These are phyloP conservation scores for Odontarrhena argentea DNA, from an alignment of 345 rosid genomes.

Conservation along the genomic window DNA sequence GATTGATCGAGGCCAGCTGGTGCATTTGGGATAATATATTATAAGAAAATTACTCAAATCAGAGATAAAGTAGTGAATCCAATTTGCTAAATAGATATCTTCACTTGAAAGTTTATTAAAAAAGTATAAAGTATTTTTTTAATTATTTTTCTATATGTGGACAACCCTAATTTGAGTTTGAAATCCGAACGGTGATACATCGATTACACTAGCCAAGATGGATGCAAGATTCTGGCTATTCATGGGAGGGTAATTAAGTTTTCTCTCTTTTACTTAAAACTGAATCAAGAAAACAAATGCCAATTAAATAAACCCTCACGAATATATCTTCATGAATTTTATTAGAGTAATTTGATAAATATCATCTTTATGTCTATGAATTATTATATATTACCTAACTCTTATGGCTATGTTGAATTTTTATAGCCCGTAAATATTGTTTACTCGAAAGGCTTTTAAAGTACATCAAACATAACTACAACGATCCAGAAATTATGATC, in stretches of 20 bases:
- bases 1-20: no score
- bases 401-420: background rate
- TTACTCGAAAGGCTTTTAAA: conserved; percentile 40
- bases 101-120: no score
- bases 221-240: conserved; percentile 38
- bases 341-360: background rate
- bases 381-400: background rate
- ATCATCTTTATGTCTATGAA: background rate
- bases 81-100: no score
- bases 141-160: no score
- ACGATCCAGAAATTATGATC: conserved; percentile 44
- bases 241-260: conserved; percentile 38
- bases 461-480: conserved; percentile 45
- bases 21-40: no score
- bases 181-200: no score
- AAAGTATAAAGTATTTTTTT: no score
- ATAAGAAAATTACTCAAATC: no score
- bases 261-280: background rate
- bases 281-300: background rate
- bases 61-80: no score
- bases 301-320: no score
- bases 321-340: background rate
- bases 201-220: conserved; percentile 20
- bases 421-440: conserved; percentile 38
- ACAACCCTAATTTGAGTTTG: no score